These are phyloP conservation scores for Thuidium tamariscinum DNA, from an alignment of 225 moss, liverwort and hornwort species.

Conservation along the genomic window DNA sequence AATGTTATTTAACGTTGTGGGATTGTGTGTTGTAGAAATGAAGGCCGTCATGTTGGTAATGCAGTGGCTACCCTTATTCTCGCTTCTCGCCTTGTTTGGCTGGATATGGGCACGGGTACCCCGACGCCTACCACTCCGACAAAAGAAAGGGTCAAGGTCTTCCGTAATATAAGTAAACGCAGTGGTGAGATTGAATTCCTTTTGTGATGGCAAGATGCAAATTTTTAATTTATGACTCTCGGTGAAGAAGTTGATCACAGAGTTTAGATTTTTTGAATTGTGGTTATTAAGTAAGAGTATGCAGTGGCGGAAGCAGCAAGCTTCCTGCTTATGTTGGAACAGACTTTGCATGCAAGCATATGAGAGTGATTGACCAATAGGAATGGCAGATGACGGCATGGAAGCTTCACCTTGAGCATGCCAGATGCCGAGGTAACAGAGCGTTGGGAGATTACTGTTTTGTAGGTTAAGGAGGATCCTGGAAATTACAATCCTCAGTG, in stretches of 20 bases:
- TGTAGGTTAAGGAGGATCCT: not conserved
- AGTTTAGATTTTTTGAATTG: not conserved
- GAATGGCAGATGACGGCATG: slow-evolving; percentile 26
- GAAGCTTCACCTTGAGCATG: slow-evolving; percentile 6
- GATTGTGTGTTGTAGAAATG: slow-evolving; percentile 20
- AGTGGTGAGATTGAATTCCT: not conserved
- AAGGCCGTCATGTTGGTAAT: slow-evolving; percentile 18
- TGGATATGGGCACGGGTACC: slow-evolving; percentile 32
- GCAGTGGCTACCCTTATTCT: slow-evolving; percentile 29
- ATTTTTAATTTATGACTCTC: not conserved
- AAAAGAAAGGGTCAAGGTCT: slow-evolving; percentile 3
- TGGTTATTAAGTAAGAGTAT: not conserved
- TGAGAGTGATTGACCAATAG: not conserved
- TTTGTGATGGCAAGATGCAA: not conserved
- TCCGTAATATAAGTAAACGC: slow-evolving; percentile 4
- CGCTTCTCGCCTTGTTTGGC: slow-evolving; percentile 12
- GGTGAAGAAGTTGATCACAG: not conserved
- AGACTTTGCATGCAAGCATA: not conserved
- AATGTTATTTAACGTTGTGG: not conserved
- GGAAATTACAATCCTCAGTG: not conserved
- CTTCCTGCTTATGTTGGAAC: not conserved
- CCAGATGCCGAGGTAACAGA: slow-evolving; percentile 6
- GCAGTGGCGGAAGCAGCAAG: not conserved
- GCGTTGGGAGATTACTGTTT: not conserved
- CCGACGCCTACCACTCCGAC: slow-evolving; percentile 9